Evolutionary conservation across 352 stramenopile species (phyloP).

Genomic region (Globisporangium splendens): DNA sequence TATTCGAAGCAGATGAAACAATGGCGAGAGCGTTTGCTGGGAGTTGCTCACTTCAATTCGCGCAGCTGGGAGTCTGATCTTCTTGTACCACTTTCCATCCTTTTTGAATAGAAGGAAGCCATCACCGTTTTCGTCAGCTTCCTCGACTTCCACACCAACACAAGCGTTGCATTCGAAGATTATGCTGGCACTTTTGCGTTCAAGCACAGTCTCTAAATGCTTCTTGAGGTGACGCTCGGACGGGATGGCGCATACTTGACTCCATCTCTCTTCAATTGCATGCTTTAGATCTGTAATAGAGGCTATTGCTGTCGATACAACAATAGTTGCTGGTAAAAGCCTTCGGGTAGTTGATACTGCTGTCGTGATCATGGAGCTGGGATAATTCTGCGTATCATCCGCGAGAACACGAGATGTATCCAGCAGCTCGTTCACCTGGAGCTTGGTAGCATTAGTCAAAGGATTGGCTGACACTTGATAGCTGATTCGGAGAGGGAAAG

Average conservation of each 20-base stretch:
- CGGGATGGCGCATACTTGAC: conserved; percentile 2
- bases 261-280: conserved; percentile 10
- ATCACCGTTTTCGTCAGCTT: background rate
- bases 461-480: conserved; percentile 5
- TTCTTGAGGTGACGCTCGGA: conserved; percentile 7
- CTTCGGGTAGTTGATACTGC: conserved; percentile 5
- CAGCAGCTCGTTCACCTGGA: background rate
- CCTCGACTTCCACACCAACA: conserved; percentile 8
- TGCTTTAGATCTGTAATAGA: conserved; percentile 10
- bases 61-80: background rate
- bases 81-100: conserved; percentile 9
- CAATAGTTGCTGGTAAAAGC: conserved; percentile 6
- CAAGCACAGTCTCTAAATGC: conserved; percentile 8
- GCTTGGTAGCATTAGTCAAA: background rate
- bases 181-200: background rate
- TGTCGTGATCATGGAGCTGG: background rate
- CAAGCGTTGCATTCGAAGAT: conserved; percentile 8
- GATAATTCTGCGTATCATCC: background rate
- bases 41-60: conserved; percentile 2
- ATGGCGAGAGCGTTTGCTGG: conserved; percentile 5
- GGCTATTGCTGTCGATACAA: conserved; percentile 4
- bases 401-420: background rate
- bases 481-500: conserved; percentile 8
- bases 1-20: background rate
- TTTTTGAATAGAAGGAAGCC: conserved; percentile 1